phyloP scores from a whole-genome alignment of 306 rosid species.

The Oxytropis ochrocephala region DNA sequence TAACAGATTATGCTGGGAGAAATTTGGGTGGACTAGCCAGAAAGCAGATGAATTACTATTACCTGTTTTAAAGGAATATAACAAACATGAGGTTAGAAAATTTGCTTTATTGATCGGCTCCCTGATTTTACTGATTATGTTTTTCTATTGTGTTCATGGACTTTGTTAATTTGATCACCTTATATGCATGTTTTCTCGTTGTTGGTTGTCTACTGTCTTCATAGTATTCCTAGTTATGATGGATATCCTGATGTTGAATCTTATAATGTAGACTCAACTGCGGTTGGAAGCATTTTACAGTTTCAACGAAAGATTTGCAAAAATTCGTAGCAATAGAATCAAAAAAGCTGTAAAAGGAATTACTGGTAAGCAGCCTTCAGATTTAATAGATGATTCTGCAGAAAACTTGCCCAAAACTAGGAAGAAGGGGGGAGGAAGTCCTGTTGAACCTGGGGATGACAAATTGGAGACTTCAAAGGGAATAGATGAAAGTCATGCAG shows the following conservation, averaged over 20 bases:
- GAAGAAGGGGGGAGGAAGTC: conserved; percentile 21
- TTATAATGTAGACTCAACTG: conserved; percentile 72
- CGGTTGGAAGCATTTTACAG: conserved; percentile 89
- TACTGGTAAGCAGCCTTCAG: conserved; percentile 51
- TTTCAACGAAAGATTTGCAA: conserved; percentile 86
- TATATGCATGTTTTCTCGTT: background rate
- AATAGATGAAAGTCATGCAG: conserved; percentile 28
- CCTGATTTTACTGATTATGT: background rate
- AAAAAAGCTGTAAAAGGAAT: conserved; percentile 83
- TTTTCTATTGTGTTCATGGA: background rate
- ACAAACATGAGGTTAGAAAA: conserved; percentile 65
- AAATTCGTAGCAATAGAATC: conserved; percentile 89
- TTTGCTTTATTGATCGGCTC: background rate
- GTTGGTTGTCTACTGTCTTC: conserved; percentile 3
- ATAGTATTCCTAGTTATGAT: background rate
- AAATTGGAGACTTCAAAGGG: conserved; percentile 30
- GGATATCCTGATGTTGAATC: conserved; percentile 24
- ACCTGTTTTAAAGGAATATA: conserved; percentile 83
- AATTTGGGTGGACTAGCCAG: conserved; percentile 82
- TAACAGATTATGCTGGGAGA: conserved; percentile 88
- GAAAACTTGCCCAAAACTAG: conserved; percentile 26
- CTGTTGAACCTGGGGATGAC: conserved; percentile 34
- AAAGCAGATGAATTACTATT: conserved; percentile 82
- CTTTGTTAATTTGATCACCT: conserved; percentile 3
- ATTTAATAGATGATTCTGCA: conserved; percentile 34